These are phyloP conservation scores for Metschnikowia cubensis DNA, from an alignment of 805 yeast species.

Conservation along the genomic window DNA sequence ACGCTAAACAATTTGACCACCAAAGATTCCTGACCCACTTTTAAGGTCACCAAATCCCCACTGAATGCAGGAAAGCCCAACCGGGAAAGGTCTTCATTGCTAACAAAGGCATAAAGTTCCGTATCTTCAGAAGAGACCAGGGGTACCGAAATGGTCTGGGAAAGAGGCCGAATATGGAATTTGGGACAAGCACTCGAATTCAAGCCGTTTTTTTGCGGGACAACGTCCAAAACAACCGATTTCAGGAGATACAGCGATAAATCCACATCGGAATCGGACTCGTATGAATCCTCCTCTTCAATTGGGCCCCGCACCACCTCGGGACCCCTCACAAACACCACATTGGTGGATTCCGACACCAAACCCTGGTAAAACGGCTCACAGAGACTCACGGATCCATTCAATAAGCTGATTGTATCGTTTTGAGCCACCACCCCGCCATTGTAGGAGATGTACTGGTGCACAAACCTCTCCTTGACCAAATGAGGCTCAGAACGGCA, in stretches of 20 bases:
- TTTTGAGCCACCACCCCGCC: slow-evolving; percentile 38
- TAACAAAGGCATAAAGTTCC: slow-evolving; percentile 39
- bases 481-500: slow-evolving; percentile 27
- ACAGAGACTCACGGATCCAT: slow-evolving; percentile 54
- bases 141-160: slow-evolving; percentile 24
- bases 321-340: slow-evolving; percentile 46
- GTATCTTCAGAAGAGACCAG: slow-evolving; percentile 29
- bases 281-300: neutral
- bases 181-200: neutral
- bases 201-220: neutral
- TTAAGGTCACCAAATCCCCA: slow-evolving; percentile 57
- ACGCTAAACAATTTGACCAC: slow-evolving; percentile 51
- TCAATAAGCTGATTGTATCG: slow-evolving; percentile 39
- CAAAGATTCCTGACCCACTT: slow-evolving; percentile 8
- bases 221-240: slow-evolving; percentile 20
- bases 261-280: slow-evolving; percentile 19
- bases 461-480: slow-evolving; percentile 32
- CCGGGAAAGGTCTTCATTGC: slow-evolving; percentile 46
- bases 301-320: neutral
- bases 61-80: slow-evolving; percentile 57
- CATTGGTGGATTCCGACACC: slow-evolving; percentile 42
- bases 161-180: slow-evolving; percentile 28
- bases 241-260: slow-evolving; percentile 33
- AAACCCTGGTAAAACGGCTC: slow-evolving; percentile 75
- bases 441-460: slow-evolving; percentile 19